Percentiles rank a stretch among this genome's conserved stretches.
Conservation (phyloP, 805 yeast species). For the Starmera quercuum region DNA sequence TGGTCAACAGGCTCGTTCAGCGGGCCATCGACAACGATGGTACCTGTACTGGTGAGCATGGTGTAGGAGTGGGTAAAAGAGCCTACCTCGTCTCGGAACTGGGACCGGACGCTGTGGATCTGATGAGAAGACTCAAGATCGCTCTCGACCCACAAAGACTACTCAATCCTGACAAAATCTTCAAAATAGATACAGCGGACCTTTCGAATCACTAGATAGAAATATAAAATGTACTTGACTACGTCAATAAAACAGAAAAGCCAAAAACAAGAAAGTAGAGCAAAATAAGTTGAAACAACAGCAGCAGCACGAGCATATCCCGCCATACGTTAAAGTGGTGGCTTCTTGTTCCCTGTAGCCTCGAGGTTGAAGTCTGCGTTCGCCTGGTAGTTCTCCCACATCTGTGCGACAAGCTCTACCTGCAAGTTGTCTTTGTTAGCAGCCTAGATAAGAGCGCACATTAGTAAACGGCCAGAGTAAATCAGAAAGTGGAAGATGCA, state of each 20-base stretch:
- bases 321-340: slow-evolving; percentile 34
- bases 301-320: too few species aligned
- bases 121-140: slow-evolving; percentile 67
- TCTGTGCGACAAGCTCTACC: slow-evolving; percentile 61
- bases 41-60: slow-evolving; percentile 85
- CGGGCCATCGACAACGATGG: slow-evolving; percentile 68
- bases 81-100: slow-evolving; percentile 52
- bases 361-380: slow-evolving; percentile 65
- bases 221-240: too few species aligned
- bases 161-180: slow-evolving; percentile 74
- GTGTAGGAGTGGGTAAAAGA: slow-evolving; percentile 75
- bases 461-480: neutral
- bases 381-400: slow-evolving; percentile 72
- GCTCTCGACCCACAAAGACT: slow-evolving; percentile 69
- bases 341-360: slow-evolving; percentile 54
- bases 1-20: slow-evolving; percentile 55
- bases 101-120: slow-evolving; percentile 57
- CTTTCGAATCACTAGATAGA: neutral
- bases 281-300: too few species aligned
- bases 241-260: too few species aligned
- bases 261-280: too few species aligned
- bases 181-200: slow-evolving; percentile 56
- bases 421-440: slow-evolving; percentile 62
- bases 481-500: neutral
- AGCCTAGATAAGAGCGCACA: slow-evolving; percentile 21